Percentiles rank a stretch among this genome's conserved stretches.
Conservation (phyloP, 1,139 yeast genomes). For the Blastobotrys arbuscula region DNA sequence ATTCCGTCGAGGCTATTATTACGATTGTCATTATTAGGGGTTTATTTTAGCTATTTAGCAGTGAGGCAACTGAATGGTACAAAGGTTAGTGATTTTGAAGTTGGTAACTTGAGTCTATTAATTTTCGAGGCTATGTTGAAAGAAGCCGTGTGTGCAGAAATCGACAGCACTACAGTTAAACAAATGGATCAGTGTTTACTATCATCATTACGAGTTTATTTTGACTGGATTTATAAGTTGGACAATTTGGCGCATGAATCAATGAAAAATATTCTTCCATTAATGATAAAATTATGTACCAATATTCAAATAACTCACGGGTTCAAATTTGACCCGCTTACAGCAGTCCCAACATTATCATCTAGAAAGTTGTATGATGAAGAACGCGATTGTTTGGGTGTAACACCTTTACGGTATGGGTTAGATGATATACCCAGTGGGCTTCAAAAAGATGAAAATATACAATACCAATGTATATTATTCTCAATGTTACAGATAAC, state of each 20-base stretch:
- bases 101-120: no score
- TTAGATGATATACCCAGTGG: slow-evolving; percentile 21
- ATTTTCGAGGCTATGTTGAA: no score
- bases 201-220: slow-evolving; percentile 13
- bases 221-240: slow-evolving; percentile 16
- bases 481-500: not conserved
- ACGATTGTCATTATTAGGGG: no score
- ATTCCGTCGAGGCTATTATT: no score
- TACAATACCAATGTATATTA: slow-evolving; percentile 11
- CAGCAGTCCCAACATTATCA: slow-evolving; percentile 15
- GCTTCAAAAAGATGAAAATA: not conserved
- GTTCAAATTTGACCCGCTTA: slow-evolving; percentile 14
- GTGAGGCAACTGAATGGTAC: no score
- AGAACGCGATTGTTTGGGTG: slow-evolving; percentile 14
- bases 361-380: slow-evolving; percentile 12
- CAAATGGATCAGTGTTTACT: no score
- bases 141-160: no score
- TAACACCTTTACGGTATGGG: slow-evolving; percentile 13
- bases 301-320: slow-evolving; percentile 1
- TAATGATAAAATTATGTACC: not conserved
- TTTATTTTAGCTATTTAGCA: no score
- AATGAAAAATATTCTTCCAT: not conserved
- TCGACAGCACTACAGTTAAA: no score
- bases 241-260: slow-evolving; percentile 6
- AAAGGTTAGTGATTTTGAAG: no score